A percentile compares a stretch with the other conserved stretches of the same genome.
phyloP scores from a whole-genome alignment of 1,139 yeast genomes.

The Diutina pseudorugosa region DNA sequence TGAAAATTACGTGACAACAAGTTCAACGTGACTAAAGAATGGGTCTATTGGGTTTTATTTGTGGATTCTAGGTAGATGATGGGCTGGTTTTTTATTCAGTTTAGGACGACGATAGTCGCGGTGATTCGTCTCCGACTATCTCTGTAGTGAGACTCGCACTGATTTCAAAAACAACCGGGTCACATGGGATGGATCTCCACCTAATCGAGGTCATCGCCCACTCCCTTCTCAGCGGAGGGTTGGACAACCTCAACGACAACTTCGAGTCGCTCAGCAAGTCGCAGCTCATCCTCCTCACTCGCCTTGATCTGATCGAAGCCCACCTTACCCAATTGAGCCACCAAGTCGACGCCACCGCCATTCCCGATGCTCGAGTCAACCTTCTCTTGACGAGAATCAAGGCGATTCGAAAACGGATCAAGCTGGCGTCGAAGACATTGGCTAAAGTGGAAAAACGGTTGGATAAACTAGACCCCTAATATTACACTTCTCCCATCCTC shows the following conservation, averaged over 20 bases:
- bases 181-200: slow-evolving; percentile 21
- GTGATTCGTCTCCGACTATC: no score
- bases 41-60: no score
- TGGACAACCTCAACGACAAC: slow-evolving; percentile 39
- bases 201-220: slow-evolving; percentile 49
- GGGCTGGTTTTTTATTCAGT: no score
- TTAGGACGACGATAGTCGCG: no score
- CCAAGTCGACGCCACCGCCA: slow-evolving; percentile 10
- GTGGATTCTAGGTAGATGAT: no score
- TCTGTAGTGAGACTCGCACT: no score
- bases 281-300: slow-evolving; percentile 39
- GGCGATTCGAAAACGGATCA: slow-evolving; percentile 23
- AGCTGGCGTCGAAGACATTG: slow-evolving; percentile 17
- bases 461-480: not conserved
- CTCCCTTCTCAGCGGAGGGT: slow-evolving; percentile 37
- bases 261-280: slow-evolving; percentile 44
- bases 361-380: slow-evolving; percentile 10
- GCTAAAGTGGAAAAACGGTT: slow-evolving; percentile 19
- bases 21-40: no score
- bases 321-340: slow-evolving; percentile 18
- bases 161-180: not conserved
- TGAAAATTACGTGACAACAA: no score
- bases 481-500: no score
- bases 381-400: slow-evolving; percentile 15
- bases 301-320: slow-evolving; percentile 32